These are phyloP conservation scores for Acer campestre DNA, from an alignment of 345 rosid species.

Conservation along the genomic window DNA sequence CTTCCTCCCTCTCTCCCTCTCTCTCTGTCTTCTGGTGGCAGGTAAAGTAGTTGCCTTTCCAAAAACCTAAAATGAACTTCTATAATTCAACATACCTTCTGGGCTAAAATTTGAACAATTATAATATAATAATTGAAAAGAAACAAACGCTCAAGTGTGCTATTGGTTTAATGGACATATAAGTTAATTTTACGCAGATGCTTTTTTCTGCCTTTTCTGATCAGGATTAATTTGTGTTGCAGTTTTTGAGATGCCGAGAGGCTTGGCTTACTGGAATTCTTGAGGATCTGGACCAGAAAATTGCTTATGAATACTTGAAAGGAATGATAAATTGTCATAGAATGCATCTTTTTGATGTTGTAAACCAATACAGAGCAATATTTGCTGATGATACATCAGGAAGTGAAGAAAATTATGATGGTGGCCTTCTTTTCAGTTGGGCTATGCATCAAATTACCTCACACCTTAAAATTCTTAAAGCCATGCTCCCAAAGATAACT, in stretches of 20 bases:
- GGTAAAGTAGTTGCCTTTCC: neutral
- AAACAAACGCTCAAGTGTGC: neutral
- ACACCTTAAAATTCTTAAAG: constrained; percentile 89
- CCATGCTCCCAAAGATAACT: constrained; percentile 94
- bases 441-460: constrained; percentile 98
- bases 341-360: constrained; percentile 91
- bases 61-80: neutral
- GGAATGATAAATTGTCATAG: constrained; percentile 91
- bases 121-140: neutral
- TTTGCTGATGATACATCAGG: constrained; percentile 98
- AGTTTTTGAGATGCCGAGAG: constrained; percentile 97
- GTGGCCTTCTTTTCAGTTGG: constrained; percentile 97
- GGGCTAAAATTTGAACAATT: neutral
- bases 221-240: constrained; percentile 30
- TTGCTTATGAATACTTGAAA: constrained; percentile 87
- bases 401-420: constrained; percentile 89
- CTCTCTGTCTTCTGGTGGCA: neutral
- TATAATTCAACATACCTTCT: neutral
- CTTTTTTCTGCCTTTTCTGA: constrained; percentile 26
- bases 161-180: constrained; percentile 14
- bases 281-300: constrained; percentile 89
- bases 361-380: constrained; percentile 94
- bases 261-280: constrained; percentile 98
- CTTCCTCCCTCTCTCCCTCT: neutral
- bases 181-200: constrained; percentile 6